Base-by-base conservation (phyloP, 2,329 filamentous ascomycete genomes). In the Ophiostoma sp. region DNA sequence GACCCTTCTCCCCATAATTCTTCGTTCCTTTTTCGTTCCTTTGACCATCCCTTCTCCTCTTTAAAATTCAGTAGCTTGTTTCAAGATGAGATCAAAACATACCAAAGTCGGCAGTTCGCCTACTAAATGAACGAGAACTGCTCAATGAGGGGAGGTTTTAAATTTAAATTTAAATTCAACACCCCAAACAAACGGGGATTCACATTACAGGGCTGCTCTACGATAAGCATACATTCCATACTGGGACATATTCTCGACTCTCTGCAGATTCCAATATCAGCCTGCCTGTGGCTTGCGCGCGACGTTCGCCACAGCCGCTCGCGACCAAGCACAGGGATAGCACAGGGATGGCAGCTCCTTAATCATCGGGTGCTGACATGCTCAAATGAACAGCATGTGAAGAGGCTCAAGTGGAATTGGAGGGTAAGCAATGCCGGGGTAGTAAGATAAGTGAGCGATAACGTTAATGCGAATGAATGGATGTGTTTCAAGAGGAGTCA, bases 81-180 rank as follows among this genome's bases (percentile, higher is more conserved):
- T 64, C 63, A 64, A 12, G 63, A 36, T 64, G 63, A 44, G 63
- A 45, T 64, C 60, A 41, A 64, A 47, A 64, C 63, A 64, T 47
- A 47, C 27, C 63, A 44, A 45, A 45, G 42, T 27, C 63, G 63
- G 63, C 63, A 44, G 63, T 63, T 63, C 12, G 18, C 27, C 40
- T 40, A 60, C 55, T 2, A 27, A 27, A 27, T 27, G 27, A 2
- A 27, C 27, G 2, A 27, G 27, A 27, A 27, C 27, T 27, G 27
- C 27, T 27, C 1, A 27, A 27, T 27, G 27, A 27, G 27, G 27
- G 2, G 27, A 27, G 27, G 27, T 27, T 27, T 27, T 27, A 27
- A 27, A 27, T 27, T 27, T 27, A 27, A 27, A 27, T 27, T 27
- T 2, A 27, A 27, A 27, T 27, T 27, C 27, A 27, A n/a, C 49